Evolutionary conservation across 2,329 filamentous ascomycete genomes (phyloP), one percentile per base, ranked within the genome.

Genomic region (Trichoderma sp.): DNA sequence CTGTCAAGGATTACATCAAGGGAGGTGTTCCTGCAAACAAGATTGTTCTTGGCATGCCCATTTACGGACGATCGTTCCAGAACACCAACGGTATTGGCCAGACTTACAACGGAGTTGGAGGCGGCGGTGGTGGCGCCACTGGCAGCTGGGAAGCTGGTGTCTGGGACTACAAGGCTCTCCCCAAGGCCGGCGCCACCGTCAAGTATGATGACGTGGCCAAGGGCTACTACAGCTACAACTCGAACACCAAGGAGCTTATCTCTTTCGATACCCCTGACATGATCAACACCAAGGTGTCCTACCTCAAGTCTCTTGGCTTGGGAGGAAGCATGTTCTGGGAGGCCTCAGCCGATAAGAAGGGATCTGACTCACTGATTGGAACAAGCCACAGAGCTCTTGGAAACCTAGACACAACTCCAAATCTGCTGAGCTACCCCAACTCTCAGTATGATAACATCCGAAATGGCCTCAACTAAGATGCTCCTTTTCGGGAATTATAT

Each of bases 241-340:
- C 80, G 1, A 74, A 73, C 1, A 81, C 83, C 7, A 80, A 84
- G 68, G 87, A 88, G 71, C 86, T 96, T 79, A 83, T 96, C 70
- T 89, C 87, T 25, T 97, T 92, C 76, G 89, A 91, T 75, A 92
- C 86, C 1, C 84, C 88, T 0, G 79, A 81, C 32, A 85, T 89
- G 72, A 83, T 88, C 34, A 76, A 80, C 60, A 75, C 80, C 71
- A 96, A 95, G 80, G 87, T 88, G 5, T 74, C 80, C 3, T 94
- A 90, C 76, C 86, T 93, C 72, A 83, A 85, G 77, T 74, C 79
- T 59, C 82, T 84, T 66, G 84, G 87, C 0, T 82, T 95, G 1
- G 92, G 89, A 4, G 92, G 92, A 27, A 88, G 86, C 34, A 94
- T 95, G 91, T 96, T 92, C 86, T 96, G 92, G 92, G 92, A 95